Evolutionary conservation across 345 rosid genomes (phyloP).

Genomic region (Moringa oleifera): DNA sequence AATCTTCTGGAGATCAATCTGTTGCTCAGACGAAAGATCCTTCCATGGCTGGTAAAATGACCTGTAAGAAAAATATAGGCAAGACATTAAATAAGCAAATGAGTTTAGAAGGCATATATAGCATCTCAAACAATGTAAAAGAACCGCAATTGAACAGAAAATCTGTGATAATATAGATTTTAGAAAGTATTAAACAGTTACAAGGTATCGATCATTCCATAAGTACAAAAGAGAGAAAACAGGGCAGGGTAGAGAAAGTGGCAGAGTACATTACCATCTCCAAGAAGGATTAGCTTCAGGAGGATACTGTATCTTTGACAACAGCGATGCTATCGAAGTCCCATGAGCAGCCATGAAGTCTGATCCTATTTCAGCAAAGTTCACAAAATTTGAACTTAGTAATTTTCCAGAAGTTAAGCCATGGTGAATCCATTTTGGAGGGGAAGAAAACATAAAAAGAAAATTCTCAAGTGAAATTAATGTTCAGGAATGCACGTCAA

Average conservation of each 20-base stretch:
- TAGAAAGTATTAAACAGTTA: too few relatives aligned
- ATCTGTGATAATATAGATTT: too few relatives aligned
- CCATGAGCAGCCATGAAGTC: slow-evolving; percentile 14
- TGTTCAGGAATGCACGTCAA: too few relatives aligned
- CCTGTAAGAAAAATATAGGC: slow-evolving; percentile 36
- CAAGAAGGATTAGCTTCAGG: slow-evolving; percentile 66
- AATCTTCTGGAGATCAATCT: slow-evolving; percentile 36
- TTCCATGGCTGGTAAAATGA: slow-evolving; percentile 64
- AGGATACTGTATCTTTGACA: slow-evolving; percentile 50
- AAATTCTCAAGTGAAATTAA: too few relatives aligned
- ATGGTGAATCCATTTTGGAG: not conserved
- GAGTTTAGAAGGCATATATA: not conserved
- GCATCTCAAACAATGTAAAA: not conserved
- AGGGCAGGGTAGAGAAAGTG: too few relatives aligned
- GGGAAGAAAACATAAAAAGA: not conserved
- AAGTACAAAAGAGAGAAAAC: too few relatives aligned
- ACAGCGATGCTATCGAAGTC: slow-evolving; percentile 23
- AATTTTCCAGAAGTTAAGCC: not conserved
- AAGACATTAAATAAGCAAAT: not conserved
- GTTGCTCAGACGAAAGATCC: slow-evolving; percentile 42
- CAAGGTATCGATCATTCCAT: too few relatives aligned
- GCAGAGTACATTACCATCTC: slow-evolving; percentile 64
- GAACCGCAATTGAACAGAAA: not conserved
- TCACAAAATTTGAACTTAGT: not conserved
- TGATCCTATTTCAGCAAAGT: slow-evolving; percentile 22